A percentile compares a stretch with the other conserved stretches of the same genome.
phyloP scores from a whole-genome alignment of 1,284 basidiomycete genomes.

The Laetiporus sulphureus region DNA sequence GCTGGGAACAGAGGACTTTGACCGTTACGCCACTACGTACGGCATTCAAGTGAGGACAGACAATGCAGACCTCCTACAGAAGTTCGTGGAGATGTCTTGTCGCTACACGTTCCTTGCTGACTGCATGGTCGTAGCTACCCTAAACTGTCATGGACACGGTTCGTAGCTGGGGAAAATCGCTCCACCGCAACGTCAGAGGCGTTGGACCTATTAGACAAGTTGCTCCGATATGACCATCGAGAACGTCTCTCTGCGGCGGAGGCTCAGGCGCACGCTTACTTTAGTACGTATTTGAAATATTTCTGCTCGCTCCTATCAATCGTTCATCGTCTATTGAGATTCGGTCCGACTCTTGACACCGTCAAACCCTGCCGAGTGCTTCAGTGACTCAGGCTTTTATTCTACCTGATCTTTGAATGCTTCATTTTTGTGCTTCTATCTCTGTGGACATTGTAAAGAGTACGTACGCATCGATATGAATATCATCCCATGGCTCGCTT shows the following conservation, averaged over 20 bases:
- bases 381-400: constrained; percentile 55
- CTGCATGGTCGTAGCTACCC: constrained; percentile 46
- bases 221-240: constrained; percentile 81
- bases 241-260: constrained; percentile 80
- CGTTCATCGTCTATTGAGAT: constrained; percentile 25
- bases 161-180: constrained; percentile 69
- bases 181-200: constrained; percentile 68
- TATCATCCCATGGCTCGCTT: no score
- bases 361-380: constrained; percentile 41
- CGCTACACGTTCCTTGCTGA: neutral
- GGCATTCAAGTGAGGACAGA: constrained; percentile 73
- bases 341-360: constrained; percentile 47
- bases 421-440: neutral
- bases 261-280: constrained; percentile 72
- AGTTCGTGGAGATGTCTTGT: constrained; percentile 29
- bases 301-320: neutral
- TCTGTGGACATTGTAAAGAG: neutral
- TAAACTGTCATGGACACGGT: constrained; percentile 71
- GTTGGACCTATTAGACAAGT: constrained; percentile 77
- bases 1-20: constrained; percentile 82
- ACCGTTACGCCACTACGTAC: constrained; percentile 65
- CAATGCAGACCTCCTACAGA: constrained; percentile 58
- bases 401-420: constrained; percentile 37
- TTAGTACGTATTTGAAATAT: constrained; percentile 41
- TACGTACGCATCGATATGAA: no score